phyloP scores from a whole-genome alignment of 140 eudicot species.

The Erigeron philadelphicus region DNA sequence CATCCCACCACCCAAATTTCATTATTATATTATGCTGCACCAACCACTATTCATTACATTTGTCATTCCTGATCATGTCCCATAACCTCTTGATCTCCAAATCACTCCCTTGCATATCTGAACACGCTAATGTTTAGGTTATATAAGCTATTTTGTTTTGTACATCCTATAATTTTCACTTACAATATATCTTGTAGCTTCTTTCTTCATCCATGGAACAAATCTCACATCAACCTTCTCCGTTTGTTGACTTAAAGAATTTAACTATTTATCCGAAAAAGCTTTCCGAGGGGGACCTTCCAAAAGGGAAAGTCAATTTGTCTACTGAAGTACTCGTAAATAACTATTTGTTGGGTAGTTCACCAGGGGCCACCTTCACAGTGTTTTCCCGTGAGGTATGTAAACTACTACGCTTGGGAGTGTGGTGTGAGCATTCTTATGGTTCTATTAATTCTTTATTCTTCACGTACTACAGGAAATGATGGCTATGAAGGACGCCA shows the following conservation, averaged over 20 bases:
- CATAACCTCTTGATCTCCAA: too few species aligned
- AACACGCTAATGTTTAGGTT: too few species aligned
- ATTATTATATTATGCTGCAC: too few species aligned
- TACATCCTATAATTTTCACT: too few species aligned
- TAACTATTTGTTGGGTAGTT: neutral
- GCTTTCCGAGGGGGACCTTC: too few species aligned
- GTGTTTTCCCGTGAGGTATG: slow-evolving; percentile 1
- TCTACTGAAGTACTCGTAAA: neutral
- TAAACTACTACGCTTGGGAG: neutral
- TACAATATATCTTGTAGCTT: neutral
- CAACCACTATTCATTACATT: too few species aligned
- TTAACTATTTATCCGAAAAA: slow-evolving; percentile 9
- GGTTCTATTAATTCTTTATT: neutral
- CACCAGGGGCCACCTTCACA: neutral
- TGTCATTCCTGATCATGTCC: too few species aligned
- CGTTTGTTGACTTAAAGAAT: slow-evolving; percentile 19
- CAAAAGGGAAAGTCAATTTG: neutral
- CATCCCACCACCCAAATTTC: too few species aligned
- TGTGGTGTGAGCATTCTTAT: neutral
- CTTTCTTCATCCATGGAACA: slow-evolving; percentile 6
- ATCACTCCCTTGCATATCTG: too few species aligned
- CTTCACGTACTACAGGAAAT: neutral
- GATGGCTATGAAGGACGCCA: neutral
- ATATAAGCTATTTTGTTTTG: neutral
- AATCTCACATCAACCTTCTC: slow-evolving; percentile 18